Evolutionary conservation across 257 asterid genomes (phyloP).

Genomic region (Fraxinus anomala): DNA sequence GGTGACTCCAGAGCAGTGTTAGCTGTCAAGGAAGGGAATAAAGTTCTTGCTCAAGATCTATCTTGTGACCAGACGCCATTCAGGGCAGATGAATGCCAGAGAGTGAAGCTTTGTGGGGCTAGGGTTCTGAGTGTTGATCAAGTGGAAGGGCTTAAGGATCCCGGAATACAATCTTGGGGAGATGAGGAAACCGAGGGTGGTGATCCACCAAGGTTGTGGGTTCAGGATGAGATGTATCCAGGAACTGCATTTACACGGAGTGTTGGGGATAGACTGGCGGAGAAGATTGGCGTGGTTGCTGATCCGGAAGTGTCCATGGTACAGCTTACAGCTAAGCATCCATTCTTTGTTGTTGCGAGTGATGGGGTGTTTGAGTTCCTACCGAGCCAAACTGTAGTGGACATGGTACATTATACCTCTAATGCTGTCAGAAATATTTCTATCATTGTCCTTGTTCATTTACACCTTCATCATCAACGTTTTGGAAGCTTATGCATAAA

Average conservation of each 20-base stretch:
- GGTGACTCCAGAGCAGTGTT: conserved; percentile 91
- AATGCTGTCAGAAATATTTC: too few species aligned
- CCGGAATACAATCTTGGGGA: conserved; percentile 87
- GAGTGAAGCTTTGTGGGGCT: conserved; percentile 90
- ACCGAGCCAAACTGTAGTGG: conserved; percentile 81
- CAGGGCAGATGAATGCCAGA: conserved; percentile 82
- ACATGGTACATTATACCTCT: conserved; percentile 54
- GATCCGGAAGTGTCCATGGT: conserved; percentile 73
- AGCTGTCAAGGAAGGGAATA: conserved; percentile 76
- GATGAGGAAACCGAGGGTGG: conserved; percentile 86
- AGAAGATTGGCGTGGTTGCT: conserved; percentile 82
- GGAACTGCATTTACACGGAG: conserved; percentile 95
- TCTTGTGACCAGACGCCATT: conserved; percentile 89
- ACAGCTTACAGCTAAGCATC: conserved; percentile 57
- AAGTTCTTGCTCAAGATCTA: conserved; percentile 62
- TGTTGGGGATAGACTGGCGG: conserved; percentile 82
- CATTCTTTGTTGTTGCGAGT: conserved; percentile 84
- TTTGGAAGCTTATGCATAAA: too few species aligned
- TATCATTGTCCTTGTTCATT: too few species aligned
- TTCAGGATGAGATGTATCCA: conserved; percentile 83
- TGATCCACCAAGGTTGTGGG: conserved; percentile 95
- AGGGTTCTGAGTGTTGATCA: conserved; percentile 91
- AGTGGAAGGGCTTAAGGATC: conserved; percentile 92
- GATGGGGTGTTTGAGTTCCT: conserved; percentile 90
- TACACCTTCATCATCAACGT: too few species aligned